A percentile compares a stretch with the other conserved stretches of the same genome.
Conservation (phyloP, 768 basidiomycete genomes). For the Tulasnella sp. region DNA sequence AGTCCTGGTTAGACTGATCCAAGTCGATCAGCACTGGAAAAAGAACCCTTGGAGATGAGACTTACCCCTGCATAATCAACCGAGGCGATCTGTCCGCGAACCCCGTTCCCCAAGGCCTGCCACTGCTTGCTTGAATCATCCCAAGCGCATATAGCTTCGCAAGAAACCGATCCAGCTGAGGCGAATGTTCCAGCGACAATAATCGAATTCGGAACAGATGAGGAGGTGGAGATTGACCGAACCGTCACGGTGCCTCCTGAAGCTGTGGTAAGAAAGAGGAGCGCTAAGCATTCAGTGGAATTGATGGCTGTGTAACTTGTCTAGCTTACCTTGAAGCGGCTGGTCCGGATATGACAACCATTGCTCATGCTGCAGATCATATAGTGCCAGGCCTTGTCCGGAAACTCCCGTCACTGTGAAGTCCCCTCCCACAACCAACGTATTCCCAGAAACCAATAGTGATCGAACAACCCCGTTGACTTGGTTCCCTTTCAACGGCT, state of each 20-base stretch:
- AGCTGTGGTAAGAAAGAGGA: slow-evolving; percentile 28
- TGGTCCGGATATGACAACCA: slow-evolving; percentile 63
- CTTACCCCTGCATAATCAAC: slow-evolving; percentile 80
- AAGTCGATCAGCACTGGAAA: background rate
- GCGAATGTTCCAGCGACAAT: slow-evolving; percentile 87
- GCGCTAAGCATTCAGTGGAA: slow-evolving; percentile 20
- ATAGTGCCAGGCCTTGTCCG: slow-evolving; percentile 70
- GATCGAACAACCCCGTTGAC: slow-evolving; percentile 72
- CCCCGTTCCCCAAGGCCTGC: slow-evolving; percentile 72
- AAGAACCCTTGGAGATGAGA: slow-evolving; percentile 31
- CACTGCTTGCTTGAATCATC: slow-evolving; percentile 69
- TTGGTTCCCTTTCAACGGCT: slow-evolving; percentile 57
- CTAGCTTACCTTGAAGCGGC: slow-evolving; percentile 51
- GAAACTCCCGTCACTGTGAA: slow-evolving; percentile 58
- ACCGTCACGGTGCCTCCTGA: slow-evolving; percentile 51
- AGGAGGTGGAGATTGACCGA: slow-evolving; percentile 63
- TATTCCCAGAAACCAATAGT: slow-evolving; percentile 66
- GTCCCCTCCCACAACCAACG: slow-evolving; percentile 79
- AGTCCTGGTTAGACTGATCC: slow-evolving; percentile 57
- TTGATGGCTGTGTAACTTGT: background rate
- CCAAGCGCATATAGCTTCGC: slow-evolving; percentile 75
- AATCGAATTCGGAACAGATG: slow-evolving; percentile 57
- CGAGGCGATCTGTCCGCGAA: slow-evolving; percentile 74
- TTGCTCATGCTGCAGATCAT: slow-evolving; percentile 61
- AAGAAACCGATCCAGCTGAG: slow-evolving; percentile 68